phyloP scores from a whole-genome alignment of 768 basidiomycete genomes.

The Boletus sensibilis region DNA sequence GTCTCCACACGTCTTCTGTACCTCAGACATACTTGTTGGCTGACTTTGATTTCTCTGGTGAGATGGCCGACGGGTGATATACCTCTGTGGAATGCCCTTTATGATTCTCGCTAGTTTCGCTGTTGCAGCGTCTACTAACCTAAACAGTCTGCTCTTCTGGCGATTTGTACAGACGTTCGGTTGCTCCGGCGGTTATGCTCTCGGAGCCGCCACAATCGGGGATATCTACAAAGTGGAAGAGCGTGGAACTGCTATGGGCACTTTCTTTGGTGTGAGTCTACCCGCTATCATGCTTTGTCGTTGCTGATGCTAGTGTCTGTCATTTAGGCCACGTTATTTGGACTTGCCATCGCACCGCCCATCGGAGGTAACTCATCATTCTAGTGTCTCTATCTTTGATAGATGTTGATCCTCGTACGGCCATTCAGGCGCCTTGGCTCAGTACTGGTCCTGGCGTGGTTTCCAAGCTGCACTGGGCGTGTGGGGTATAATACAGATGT shows the following conservation, averaged over 20 bases:
- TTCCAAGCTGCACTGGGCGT: slow-evolving; percentile 51
- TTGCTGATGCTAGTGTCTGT: not conserved
- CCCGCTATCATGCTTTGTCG: not conserved
- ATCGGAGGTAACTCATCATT: slow-evolving; percentile 42
- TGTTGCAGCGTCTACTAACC: slow-evolving; percentile 48
- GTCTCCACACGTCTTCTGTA: slow-evolving; percentile 11
- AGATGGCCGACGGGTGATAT: slow-evolving; percentile 68
- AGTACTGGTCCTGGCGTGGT: slow-evolving; percentile 66
- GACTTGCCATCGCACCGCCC: slow-evolving; percentile 61
- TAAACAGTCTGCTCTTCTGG: slow-evolving; percentile 50
- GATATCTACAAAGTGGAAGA: slow-evolving; percentile 69
- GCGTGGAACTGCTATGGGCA: slow-evolving; percentile 56
- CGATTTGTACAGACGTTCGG: slow-evolving; percentile 68
- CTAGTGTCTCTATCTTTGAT: not conserved
- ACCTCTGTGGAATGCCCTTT: slow-evolving; percentile 58
- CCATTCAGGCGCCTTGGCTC: slow-evolving; percentile 43
- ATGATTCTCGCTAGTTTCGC: slow-evolving; percentile 59
- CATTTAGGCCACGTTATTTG: slow-evolving; percentile 47
- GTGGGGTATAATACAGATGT: slow-evolving; percentile 39
- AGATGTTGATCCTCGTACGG: not conserved
- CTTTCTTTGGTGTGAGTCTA: slow-evolving; percentile 49
- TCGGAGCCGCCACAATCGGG: slow-evolving; percentile 59
- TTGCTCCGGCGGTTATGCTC: slow-evolving; percentile 52
- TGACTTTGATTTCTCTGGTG: not conserved
- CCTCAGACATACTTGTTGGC: not conserved